Evolutionary conservation across 495 filamentous ascomycete genomes (phyloP).

Genomic region (Pseudoneurospora amorphoporcata): DNA sequence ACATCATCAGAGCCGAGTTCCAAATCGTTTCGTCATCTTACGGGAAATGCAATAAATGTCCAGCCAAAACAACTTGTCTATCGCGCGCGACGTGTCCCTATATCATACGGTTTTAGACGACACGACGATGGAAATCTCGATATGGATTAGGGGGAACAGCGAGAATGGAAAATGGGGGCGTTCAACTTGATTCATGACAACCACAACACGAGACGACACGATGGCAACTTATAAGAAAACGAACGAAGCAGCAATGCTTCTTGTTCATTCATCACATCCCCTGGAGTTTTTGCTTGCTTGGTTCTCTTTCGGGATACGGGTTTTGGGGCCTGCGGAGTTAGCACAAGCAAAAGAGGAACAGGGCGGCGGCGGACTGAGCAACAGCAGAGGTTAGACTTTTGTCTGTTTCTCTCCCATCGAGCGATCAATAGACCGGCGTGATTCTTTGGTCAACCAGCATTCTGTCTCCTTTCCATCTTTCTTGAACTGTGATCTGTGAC

Average conservation of each 20-base stretch:
- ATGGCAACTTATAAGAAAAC: neutral
- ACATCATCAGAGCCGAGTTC: neutral
- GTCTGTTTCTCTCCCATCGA: neutral
- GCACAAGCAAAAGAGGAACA: neutral
- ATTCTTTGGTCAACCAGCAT: neutral
- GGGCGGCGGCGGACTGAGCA: neutral
- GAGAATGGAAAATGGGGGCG: neutral
- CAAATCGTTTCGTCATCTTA: constrained; percentile 1
- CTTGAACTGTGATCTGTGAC: neutral
- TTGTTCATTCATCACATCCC: neutral
- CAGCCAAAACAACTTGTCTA: neutral
- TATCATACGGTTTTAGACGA: neutral
- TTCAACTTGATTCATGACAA: neutral
- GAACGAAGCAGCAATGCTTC: neutral
- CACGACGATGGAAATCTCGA: neutral
- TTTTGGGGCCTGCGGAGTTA: neutral
- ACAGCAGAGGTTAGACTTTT: neutral
- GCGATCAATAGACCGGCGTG: neutral
- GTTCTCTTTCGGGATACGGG: neutral
- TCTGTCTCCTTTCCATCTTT: neutral
- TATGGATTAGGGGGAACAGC: neutral
- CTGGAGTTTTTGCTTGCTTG: neutral
- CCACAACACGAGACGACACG: neutral
- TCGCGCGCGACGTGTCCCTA: neutral
- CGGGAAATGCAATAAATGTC: neutral